Conservation (phyloP, 345 rosid genomes). For the Balakata baccata region DNA sequence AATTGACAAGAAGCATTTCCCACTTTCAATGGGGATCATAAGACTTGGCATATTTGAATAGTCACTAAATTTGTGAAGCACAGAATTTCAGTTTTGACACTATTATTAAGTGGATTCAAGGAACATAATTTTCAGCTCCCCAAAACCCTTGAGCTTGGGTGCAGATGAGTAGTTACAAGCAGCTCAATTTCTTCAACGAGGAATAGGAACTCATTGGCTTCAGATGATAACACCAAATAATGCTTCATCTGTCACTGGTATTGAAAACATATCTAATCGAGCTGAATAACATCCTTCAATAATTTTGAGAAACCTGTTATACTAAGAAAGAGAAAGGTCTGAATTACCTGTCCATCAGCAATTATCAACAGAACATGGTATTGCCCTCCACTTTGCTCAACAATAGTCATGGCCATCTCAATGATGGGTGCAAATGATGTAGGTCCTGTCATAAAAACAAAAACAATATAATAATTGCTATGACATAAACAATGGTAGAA, state of each 20-base stretch:
- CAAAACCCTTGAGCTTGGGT: too few relatives aligned
- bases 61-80: neutral
- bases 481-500: neutral
- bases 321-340: neutral
- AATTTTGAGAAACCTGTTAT: neutral
- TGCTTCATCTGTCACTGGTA: neutral
- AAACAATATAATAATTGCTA: neutral
- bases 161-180: too few relatives aligned
- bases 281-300: neutral
- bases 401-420: constrained; percentile 90
- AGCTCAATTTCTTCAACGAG: neutral
- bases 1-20: neutral
- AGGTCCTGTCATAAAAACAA: constrained; percentile 52
- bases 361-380: constrained; percentile 90
- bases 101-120: neutral
- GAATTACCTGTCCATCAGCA: constrained; percentile 94
- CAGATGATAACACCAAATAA: neutral
- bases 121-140: neutral
- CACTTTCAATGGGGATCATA: neutral
- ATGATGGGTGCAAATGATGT: constrained; percentile 96
- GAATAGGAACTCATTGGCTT: neutral
- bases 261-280: neutral
- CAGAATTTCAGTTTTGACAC: neutral
- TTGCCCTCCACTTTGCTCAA: constrained; percentile 87
- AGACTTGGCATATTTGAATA: neutral